These are phyloP conservation scores for Penicillium samsonianum DNA, from an alignment of 495 filamentous ascomycete species.

Conservation along the genomic window DNA sequence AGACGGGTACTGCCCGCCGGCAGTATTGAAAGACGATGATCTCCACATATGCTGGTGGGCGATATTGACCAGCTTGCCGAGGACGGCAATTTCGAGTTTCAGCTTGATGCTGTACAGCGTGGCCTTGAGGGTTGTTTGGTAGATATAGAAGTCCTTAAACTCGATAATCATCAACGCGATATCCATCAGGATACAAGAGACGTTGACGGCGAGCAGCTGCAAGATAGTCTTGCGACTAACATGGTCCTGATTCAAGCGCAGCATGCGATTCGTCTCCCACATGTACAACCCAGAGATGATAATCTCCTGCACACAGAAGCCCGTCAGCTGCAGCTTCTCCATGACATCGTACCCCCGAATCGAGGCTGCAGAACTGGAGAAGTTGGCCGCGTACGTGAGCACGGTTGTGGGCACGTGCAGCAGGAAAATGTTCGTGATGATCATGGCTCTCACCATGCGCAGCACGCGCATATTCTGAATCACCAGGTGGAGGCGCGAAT, in stretches of 20 bases:
- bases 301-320: slow-evolving; percentile 34
- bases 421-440: slow-evolving; percentile 36
- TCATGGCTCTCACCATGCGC: slow-evolving; percentile 36
- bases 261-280: slow-evolving; percentile 35
- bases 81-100: slow-evolving; percentile 33
- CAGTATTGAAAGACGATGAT: slow-evolving; percentile 14
- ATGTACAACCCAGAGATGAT: slow-evolving; percentile 34
- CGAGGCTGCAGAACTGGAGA: slow-evolving; percentile 16
- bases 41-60: slow-evolving; percentile 33
- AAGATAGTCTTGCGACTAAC: slow-evolving; percentile 31
- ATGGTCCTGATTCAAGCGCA: slow-evolving; percentile 27
- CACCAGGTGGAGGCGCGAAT: slow-evolving; percentile 44
- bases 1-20: slow-evolving; percentile 25
- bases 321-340: slow-evolving; percentile 34
- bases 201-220: slow-evolving; percentile 33
- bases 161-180: slow-evolving; percentile 35
- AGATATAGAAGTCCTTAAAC: slow-evolving; percentile 36
- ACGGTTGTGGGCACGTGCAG: slow-evolving; percentile 41
- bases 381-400: slow-evolving; percentile 34
- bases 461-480: slow-evolving; percentile 28
- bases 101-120: slow-evolving; percentile 34
- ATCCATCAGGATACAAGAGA: slow-evolving; percentile 35
- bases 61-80: slow-evolving; percentile 34
- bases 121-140: slow-evolving; percentile 34
- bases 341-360: slow-evolving; percentile 31